Evolutionary conservation across 1,139 yeast species (phyloP).

Genomic region (Blastobotrys ciferrii): DNA sequence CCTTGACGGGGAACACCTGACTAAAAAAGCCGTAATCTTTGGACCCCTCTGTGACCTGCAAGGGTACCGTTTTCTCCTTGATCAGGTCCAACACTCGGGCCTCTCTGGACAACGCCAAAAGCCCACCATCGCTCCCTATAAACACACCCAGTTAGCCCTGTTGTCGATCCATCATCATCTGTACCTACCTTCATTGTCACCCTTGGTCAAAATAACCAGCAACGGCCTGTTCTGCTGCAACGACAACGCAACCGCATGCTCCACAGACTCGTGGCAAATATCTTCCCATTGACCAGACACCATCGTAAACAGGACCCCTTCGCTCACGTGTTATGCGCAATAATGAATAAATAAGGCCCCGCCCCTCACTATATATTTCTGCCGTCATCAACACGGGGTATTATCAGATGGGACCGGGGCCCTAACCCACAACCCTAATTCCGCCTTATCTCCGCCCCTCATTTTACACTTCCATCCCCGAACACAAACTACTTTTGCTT

Average conservation of each 20-base stretch:
- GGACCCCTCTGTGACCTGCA: slow-evolving; percentile 47
- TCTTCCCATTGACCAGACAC: slow-evolving; percentile 1
- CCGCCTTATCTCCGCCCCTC: too few species aligned
- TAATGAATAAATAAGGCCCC: too few species aligned
- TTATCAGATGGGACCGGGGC: too few species aligned
- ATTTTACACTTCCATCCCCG: too few species aligned
- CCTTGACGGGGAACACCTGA: slow-evolving; percentile 48
- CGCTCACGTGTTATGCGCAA: too few species aligned
- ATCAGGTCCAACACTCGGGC: background rate
- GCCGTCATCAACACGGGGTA: too few species aligned
- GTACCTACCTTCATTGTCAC: background rate
- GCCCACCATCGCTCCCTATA: background rate
- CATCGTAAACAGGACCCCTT: too few species aligned
- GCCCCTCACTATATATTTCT: too few species aligned
- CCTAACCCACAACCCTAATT: too few species aligned
- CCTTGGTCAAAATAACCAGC: slow-evolving; percentile 17
- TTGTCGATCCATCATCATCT: too few species aligned
- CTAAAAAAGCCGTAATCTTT: slow-evolving; percentile 49
- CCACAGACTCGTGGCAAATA: slow-evolving; percentile 18
- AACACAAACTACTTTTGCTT: too few species aligned
- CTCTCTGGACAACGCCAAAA: background rate
- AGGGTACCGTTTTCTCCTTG: slow-evolving; percentile 37
- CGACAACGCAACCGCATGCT: slow-evolving; percentile 20
- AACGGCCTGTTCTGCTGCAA: slow-evolving; percentile 17
- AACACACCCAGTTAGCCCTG: background rate